phyloP scores from a whole-genome alignment of 208 protist genomes.

The Wallacemonas sp. region DNA sequence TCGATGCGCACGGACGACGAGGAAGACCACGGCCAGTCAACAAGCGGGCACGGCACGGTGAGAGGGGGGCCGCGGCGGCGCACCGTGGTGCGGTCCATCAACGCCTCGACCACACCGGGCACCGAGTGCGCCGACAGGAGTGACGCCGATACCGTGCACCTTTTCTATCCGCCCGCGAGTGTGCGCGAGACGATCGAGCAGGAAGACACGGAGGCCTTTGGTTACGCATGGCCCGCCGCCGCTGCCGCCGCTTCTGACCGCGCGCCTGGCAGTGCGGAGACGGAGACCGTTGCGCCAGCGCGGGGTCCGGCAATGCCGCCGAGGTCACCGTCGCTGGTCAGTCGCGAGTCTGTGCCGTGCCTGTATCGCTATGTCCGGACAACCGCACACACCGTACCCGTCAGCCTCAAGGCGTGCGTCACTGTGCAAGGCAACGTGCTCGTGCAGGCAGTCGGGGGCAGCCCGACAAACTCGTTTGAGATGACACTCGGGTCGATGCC shows the following conservation, averaged over 20 bases:
- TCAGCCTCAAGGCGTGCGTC: not conserved
- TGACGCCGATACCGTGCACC: not conserved
- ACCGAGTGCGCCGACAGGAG: too few relatives aligned
- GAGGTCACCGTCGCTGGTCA: not conserved
- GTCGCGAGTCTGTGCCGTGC: too few relatives aligned
- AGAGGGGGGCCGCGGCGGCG: too few relatives aligned
- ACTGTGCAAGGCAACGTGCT: not conserved
- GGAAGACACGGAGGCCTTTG: constrained; percentile 13
- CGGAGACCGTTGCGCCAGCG: not conserved
- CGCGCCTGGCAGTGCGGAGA: not conserved
- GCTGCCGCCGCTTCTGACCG: too few relatives aligned
- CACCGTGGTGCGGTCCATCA: not conserved
- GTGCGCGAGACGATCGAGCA: not conserved
- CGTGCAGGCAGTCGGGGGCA: not conserved
- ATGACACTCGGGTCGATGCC: not conserved
- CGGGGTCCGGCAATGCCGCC: not conserved
- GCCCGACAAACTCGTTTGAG: not conserved
- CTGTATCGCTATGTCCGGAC: not conserved
- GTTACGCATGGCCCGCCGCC: too few relatives aligned
- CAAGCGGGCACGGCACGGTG: too few relatives aligned
- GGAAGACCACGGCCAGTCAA: not conserved
- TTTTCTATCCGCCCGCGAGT: not conserved
- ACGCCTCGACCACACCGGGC: not conserved
- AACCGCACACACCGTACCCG: not conserved
- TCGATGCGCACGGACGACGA: not conserved